Base-by-base conservation (phyloP, 352 stramenopile genomes). In the Pseudoperonospora humuli region DNA sequence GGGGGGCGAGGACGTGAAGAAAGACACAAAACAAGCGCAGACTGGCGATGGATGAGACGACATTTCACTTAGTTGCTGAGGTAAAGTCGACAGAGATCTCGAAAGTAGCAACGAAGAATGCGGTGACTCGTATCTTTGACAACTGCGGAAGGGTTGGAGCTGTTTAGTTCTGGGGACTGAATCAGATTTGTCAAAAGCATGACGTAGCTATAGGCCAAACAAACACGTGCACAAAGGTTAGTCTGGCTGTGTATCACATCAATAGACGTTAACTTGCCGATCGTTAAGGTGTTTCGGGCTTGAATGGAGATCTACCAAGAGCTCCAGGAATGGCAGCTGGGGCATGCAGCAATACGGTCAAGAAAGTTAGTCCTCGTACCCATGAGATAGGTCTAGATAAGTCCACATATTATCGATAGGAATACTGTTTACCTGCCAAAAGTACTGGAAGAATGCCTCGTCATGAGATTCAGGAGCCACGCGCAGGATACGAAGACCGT, bases 391-490 rank as follows among this genome's bases (percentile, higher is more conserved):
- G n/a, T n/a, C n/a, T n/a, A n/a, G n/a, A n/a, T n/a, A n/a, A n/a
- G 8, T 18, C 13, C 28, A 14, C 28, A 26, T 27, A 24, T 17
- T 4, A 7, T 14, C n/a, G 33, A 29, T 15, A 28, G 7, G 13
- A 28, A 28, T 28, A 28, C 24, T 28, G 13, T 23, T 27, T 65
- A 87, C 75, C 75, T 86, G 70, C 76, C 77, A 92, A 59, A 89
- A 88, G 53, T 88, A 89, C 72, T 92, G 80, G 40, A 89, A 92
- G 48, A 88, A 88, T 10, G 57, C 59, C 2, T 80, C 58, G 40
- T 89, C 75, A 47, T 89, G 77, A 5, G 62, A 65, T 42, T 86
- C 72, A 6, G 80, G 77, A n/a, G 76, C 49, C 17, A 80, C 48
- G 26, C 80, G 77, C 31, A 92, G 64, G 34, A 92, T 84, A 23